These are phyloP conservation scores for Micromonas pusilla DNA, from an alignment of 139 green algal species.

Conservation along the genomic window DNA sequence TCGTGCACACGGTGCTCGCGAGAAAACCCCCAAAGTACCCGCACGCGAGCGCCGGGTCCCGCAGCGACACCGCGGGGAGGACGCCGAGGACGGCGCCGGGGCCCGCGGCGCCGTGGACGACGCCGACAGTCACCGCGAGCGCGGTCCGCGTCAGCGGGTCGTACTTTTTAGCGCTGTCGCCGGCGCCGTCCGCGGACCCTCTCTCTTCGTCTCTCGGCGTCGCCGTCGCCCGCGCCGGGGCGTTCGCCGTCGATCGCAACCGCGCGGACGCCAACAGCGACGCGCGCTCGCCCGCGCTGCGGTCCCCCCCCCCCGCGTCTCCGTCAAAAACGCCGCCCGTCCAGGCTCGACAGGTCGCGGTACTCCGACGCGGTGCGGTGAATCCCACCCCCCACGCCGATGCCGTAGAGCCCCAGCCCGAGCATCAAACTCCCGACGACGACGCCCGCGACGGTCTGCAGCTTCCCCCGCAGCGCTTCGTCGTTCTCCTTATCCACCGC, in stretches of 20 bases:
- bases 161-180: too few species aligned
- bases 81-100: constrained; percentile 4
- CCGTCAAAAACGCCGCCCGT: too few species aligned
- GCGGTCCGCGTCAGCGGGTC: not conserved
- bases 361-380: too few species aligned
- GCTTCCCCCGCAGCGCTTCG: not conserved
- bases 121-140: not conserved
- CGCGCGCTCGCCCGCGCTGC: too few species aligned
- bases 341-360: too few species aligned
- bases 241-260: too few species aligned
- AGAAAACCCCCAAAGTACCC: not conserved
- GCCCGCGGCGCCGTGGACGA: constrained; percentile 5
- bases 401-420: not conserved
- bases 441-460: not conserved
- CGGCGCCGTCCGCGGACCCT: not conserved
- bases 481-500: not conserved
- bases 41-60: not conserved
- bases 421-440: not conserved
- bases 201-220: too few species aligned
- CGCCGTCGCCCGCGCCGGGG: too few species aligned
- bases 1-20: not conserved
- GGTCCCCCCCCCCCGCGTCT: too few species aligned
- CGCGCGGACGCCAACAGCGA: too few species aligned
- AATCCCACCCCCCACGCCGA: too few species aligned
- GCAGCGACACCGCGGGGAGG: not conserved